Evolutionary conservation across 2,329 filamentous ascomycete genomes (phyloP), one percentile per base, ranked within the genome.

Genomic region (Falciphora oryzae): DNA sequence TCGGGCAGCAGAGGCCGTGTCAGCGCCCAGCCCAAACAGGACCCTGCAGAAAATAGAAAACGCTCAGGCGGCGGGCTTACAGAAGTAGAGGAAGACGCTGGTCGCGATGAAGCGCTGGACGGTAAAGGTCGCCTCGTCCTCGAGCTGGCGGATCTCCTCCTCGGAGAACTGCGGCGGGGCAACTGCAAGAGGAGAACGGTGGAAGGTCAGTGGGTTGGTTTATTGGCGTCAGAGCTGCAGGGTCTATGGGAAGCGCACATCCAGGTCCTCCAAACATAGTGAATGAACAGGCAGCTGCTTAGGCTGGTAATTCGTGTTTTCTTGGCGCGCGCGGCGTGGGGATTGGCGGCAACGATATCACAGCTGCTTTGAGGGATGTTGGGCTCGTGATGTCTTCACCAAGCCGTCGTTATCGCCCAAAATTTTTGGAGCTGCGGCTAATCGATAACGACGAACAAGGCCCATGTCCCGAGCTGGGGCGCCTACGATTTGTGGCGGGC

Each of bases 11-110:
- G 2, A 50, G 25, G 44, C 13, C 50, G 31, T 56, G 57, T 57
- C 31, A 53, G 59, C 16, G 11, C 61, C 16, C 53, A 7, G 14
- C 27, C 22, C 10, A 61, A 28, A 22, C n/a, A 27, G 22, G 61
- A 57, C 10, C 3, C 10, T 27, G 10, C 10, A 11, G 8, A 25
- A 57, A n/a, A 1, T 10, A 10, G 22, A 53, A 53, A 53, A 11
- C 32, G 22, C 22, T 8, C 32, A 14, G 28, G 38, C 27, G n/a
- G 32, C 5, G 1, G 50, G 38, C 89, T 65, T 86, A 95, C 91
- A 92, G 66, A 95, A 79, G 75, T 94, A 94, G 61, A 95, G 83
- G 62, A 90, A 76, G 56, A 88, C 80, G 68, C 87, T 88, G 22
- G 86, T 86, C 56, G 85, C 83, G 64, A 89, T 74, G 67, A 89